Evolutionary conservation across 2,329 filamentous ascomycete species (phyloP).

Genomic region (Ophiognomonia clavigignenti-juglandacearum): DNA sequence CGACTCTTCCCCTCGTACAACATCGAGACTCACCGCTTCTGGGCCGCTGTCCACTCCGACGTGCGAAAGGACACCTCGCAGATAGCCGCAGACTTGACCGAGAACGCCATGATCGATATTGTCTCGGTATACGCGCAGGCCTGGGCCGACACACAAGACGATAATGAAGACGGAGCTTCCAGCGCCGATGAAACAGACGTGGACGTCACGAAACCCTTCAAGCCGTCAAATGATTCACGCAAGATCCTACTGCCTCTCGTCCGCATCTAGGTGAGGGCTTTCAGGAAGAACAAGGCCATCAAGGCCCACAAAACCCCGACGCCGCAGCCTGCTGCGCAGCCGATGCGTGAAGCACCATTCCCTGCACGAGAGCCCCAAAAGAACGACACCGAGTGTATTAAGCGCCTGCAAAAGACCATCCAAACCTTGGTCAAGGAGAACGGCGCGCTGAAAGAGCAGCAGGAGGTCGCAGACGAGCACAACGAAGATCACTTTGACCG

Average conservation of each 20-base stretch:
- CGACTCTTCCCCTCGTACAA: background rate
- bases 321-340: background rate
- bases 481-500: background rate
- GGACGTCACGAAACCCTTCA: background rate
- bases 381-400: background rate
- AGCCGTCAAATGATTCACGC: background rate
- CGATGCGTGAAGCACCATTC: background rate
- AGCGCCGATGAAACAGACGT: background rate
- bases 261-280: background rate
- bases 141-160: background rate
- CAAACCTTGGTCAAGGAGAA: background rate
- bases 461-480: background rate
- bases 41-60: background rate
- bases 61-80: background rate
- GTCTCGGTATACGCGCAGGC: background rate
- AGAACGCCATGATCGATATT: background rate
- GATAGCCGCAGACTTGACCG: background rate
- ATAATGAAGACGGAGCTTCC: background rate
- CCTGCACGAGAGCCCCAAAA: background rate
- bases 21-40: background rate
- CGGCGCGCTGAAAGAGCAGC: background rate
- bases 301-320: background rate
- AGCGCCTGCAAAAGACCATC: background rate
- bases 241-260: background rate
- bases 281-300: background rate